Conservation (phyloP, 768 basidiomycete genomes). For the Russula compacta region DNA sequence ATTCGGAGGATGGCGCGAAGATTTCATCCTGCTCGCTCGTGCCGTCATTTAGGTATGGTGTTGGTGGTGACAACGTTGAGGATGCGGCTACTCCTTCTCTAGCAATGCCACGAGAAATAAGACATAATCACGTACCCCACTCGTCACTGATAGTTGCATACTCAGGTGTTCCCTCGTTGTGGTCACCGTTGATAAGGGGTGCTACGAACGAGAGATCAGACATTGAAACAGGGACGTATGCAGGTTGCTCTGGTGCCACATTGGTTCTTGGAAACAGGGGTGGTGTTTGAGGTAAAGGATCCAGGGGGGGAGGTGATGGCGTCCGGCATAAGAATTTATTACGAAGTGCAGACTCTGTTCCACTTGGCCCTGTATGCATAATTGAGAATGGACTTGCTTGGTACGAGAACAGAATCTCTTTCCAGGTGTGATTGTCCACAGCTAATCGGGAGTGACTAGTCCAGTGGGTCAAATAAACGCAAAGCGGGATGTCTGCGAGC, state of each 20-base stretch:
- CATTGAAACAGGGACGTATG: neutral
- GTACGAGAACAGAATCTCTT: neutral
- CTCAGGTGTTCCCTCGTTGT: neutral
- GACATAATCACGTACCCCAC: constrained; percentile 2
- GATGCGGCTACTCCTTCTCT: neutral
- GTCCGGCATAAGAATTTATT: neutral
- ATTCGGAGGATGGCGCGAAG: constrained; percentile 1
- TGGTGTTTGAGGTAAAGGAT: neutral
- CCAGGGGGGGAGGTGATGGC: constrained; percentile 1
- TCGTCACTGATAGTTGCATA: neutral
- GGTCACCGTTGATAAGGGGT: neutral
- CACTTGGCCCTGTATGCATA: neutral
- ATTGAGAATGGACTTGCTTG: constrained; percentile 1
- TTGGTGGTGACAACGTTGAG: neutral
- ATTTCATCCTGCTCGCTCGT: neutral
- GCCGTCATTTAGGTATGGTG: neutral
- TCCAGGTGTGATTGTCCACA: neutral
- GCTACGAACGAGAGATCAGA: neutral
- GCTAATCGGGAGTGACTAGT: neutral
- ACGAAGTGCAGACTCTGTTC: neutral
- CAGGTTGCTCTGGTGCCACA: neutral
- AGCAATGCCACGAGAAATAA: neutral
- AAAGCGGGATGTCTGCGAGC: neutral
- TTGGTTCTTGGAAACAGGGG: constrained; percentile 1
- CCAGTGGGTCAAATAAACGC: neutral